Conservation (phyloP, 129 eudicot species). For the Tanacetum coccineum region DNA sequence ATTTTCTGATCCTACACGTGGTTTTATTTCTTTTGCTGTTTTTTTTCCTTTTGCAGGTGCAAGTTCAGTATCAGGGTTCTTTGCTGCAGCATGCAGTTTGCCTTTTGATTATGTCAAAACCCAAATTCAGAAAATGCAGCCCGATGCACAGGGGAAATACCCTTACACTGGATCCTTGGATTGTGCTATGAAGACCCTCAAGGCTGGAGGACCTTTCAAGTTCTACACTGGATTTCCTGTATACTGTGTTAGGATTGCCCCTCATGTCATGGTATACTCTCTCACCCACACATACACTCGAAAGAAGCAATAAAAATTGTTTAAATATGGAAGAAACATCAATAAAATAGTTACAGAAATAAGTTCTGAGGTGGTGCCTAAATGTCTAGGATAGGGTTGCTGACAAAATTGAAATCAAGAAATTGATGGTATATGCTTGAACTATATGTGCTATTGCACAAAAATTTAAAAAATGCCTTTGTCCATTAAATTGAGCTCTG, state of each 20-base stretch:
- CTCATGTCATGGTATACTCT: conserved; percentile 83
- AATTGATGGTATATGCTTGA: neutral
- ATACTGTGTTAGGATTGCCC: conserved; percentile 88
- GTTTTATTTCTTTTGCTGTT: neutral
- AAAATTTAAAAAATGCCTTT: too few species aligned
- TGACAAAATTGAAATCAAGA: neutral
- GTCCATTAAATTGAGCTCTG: too few species aligned
- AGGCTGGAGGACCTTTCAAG: conserved; percentile 78
- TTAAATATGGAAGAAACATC: neutral
- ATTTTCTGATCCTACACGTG: neutral
- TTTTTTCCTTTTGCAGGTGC: conserved; percentile 50
- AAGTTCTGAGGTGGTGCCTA: neutral
- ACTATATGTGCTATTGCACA: too few species aligned
- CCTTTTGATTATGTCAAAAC: conserved; percentile 96
- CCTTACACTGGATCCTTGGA: conserved; percentile 83
- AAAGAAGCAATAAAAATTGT: neutral
- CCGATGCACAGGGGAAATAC: conserved; percentile 74
- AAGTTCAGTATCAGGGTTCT: conserved; percentile 82
- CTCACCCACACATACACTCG: conserved; percentile 14
- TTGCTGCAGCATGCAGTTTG: conserved; percentile 90
- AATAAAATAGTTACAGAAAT: neutral
- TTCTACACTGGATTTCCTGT: conserved; percentile 92
- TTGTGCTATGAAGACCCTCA: conserved; percentile 81
- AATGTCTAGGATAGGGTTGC: neutral
- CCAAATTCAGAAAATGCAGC: conserved; percentile 93